These are phyloP conservation scores for Cystobasidium onofrii DNA, from an alignment of 768 basidiomycete species.

Conservation along the genomic window DNA sequence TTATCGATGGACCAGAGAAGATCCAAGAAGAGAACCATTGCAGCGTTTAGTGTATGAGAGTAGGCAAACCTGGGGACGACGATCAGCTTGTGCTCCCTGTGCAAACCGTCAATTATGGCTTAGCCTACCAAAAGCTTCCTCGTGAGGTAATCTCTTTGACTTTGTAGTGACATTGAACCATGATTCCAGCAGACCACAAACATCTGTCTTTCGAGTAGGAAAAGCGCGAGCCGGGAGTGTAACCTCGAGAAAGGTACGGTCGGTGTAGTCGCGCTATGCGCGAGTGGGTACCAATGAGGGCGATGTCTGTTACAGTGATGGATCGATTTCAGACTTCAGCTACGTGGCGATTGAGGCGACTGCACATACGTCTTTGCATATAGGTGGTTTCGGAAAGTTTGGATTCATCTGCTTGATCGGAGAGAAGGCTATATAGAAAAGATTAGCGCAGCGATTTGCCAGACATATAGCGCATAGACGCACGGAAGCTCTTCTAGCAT, in stretches of 20 bases:
- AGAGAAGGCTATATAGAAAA: background rate
- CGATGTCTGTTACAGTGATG: background rate
- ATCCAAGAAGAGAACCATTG: background rate
- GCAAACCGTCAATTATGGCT: background rate
- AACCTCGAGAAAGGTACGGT: slow-evolving; percentile 37
- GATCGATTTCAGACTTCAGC: no score
- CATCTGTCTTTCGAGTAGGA: slow-evolving; percentile 33
- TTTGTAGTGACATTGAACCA: slow-evolving; percentile 34
- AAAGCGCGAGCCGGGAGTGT: slow-evolving; percentile 27
- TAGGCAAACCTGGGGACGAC: background rate
- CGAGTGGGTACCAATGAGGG: slow-evolving; percentile 20
- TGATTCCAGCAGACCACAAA: slow-evolving; percentile 25
- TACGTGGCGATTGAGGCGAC: background rate
- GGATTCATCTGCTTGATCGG: background rate
- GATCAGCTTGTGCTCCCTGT: background rate
- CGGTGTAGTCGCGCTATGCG: slow-evolving; percentile 39
- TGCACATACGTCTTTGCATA: background rate
- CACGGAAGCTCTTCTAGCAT: slow-evolving; percentile 3
- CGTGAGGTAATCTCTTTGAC: slow-evolving; percentile 27
- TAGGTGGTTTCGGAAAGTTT: background rate
- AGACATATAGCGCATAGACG: background rate
- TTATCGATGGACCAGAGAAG: background rate
- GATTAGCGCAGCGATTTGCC: no score
- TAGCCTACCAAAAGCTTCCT: background rate
- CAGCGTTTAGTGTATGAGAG: background rate